Evolutionary conservation across 208 protist species (phyloP), one percentile per base, ranked within the genome.

Genomic region (Crithidia bombi): DNA sequence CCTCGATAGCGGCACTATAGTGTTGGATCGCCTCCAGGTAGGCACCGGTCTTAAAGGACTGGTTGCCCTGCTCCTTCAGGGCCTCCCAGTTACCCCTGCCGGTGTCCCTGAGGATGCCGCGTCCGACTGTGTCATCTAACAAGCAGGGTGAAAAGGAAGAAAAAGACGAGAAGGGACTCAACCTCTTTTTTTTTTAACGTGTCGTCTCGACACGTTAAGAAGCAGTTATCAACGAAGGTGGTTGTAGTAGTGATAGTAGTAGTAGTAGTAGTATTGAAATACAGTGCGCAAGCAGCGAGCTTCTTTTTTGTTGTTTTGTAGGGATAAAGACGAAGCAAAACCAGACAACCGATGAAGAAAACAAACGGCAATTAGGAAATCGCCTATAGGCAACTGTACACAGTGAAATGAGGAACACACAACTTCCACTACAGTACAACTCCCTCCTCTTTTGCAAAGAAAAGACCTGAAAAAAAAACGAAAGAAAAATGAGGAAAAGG

Each of bases 51-150:
- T 94, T 86, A 69, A 98, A 98, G 3, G 91, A 88, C 46, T 84
- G 28, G 79, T 98, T 98, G 49, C 97, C 97, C 52, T 91, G 54
- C 39, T 89, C 80, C 68, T 97, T 97, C 44, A 97, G 56, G 23
- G 52, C 26, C 70, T 91, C 73, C 83, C 86, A 91, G 25, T 58
- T 58, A 19, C 30, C 58, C 50, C 51, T 77, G 28, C 57, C 49
- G 17, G 38, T 46, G 58, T 21, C 6, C 47, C 55, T 25, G 66
- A 47, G 19, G 66, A 19, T 44, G 66, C 55, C 41, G 56, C 64
- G n/a, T 71, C 64, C 2, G 51, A 55, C 35, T 71, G 71, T 33
- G 64, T 52, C 71, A 77, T 77, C 38, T 41, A 56, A 23, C 2
- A 28, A 38, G 25, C 30, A 32, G 12, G 14, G 43, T 5, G 49